These are phyloP conservation scores for Solanum hybrid DNA, from an alignment of 305 asterid species.

Conservation along the genomic window DNA sequence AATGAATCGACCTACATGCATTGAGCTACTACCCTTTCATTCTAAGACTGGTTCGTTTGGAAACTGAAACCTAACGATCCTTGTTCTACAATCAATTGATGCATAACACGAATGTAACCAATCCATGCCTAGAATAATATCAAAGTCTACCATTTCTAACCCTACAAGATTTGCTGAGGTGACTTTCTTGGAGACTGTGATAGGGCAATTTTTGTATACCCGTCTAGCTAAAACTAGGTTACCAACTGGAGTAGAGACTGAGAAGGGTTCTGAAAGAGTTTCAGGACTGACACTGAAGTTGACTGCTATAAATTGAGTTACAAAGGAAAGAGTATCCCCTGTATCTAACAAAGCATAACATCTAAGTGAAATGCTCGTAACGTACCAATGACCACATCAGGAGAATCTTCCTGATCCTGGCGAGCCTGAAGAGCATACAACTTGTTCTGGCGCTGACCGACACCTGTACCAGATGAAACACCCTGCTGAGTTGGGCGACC, in stretches of 20 bases:
- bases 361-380: neutral
- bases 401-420: too few species aligned
- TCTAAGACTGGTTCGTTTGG: neutral
- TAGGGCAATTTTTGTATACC: neutral
- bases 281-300: neutral
- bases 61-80: neutral
- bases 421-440: too few species aligned
- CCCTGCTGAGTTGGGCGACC: too few species aligned
- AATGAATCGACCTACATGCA: neutral
- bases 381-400: too few species aligned
- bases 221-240: neutral
- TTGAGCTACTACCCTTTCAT: neutral
- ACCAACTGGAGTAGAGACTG: neutral
- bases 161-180: neutral
- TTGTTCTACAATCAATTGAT: neutral
- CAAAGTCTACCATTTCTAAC: neutral
- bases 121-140: neutral
- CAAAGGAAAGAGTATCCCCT: neutral
- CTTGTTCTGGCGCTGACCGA: too few species aligned
- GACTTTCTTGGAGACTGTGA: neutral
- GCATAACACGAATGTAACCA: neutral
- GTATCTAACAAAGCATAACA: neutral
- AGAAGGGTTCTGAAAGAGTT: neutral
- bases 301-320: neutral
- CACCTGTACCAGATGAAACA: too few species aligned